phyloP scores from a whole-genome alignment of 2,329 filamentous ascomycete species.

The Ophiocordyceps sinensis region DNA sequence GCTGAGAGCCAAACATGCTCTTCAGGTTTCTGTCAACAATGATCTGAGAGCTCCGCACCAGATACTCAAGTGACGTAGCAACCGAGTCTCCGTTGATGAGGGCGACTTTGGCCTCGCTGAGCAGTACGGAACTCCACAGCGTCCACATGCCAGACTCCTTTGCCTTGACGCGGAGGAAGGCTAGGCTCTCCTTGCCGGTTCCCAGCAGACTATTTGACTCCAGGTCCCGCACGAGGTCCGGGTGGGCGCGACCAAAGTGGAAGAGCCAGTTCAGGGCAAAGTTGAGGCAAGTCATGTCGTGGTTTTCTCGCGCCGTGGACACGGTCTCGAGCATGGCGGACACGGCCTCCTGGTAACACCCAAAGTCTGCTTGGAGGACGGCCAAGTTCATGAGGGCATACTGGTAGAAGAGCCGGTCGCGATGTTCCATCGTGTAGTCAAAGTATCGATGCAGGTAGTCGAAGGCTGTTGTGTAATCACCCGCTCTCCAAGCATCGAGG shows the following conservation, averaged over 20 bases:
- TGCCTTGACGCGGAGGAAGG: constrained; percentile 73
- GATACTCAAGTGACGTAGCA: constrained; percentile 53
- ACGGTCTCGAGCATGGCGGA: constrained; percentile 91
- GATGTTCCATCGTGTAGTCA: constrained; percentile 83
- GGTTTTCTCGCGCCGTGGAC: constrained; percentile 83
- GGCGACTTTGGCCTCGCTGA: constrained; percentile 73
- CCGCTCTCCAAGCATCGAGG: constrained; percentile 81
- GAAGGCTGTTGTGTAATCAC: constrained; percentile 80
- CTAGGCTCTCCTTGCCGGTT: constrained; percentile 65
- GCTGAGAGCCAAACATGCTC: constrained; percentile 57
- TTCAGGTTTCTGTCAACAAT: constrained; percentile 64
- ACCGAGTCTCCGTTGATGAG: constrained; percentile 57
- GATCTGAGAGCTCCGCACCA: constrained; percentile 71
- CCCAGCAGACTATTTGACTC: constrained; percentile 62
- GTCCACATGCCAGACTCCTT: constrained; percentile 78
- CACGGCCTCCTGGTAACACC: constrained; percentile 79
- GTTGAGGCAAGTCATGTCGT: constrained; percentile 84
- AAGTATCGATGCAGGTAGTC: constrained; percentile 91
- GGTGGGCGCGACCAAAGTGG: constrained; percentile 79
- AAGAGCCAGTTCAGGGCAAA: constrained; percentile 94
- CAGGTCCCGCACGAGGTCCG: constrained; percentile 54
- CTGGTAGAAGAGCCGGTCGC: constrained; percentile 78
- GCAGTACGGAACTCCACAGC: constrained; percentile 65
- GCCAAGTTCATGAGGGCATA: constrained; percentile 89
- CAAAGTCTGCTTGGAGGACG: constrained; percentile 89